Conservation (phyloP, 495 filamentous ascomycete genomes). For the Oidiodendron maius region DNA sequence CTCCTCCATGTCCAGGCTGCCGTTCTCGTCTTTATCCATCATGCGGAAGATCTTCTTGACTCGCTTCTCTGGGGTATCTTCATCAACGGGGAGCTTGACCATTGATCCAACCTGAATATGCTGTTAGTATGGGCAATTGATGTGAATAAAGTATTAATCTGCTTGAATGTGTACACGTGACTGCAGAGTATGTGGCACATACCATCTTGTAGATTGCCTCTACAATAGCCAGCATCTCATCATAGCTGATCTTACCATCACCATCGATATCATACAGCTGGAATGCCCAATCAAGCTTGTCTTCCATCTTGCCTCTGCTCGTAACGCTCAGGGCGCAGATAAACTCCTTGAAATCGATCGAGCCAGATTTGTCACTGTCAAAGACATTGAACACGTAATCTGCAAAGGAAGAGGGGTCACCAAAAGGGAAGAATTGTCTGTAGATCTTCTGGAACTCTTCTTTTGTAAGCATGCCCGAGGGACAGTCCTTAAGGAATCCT, state of each 20-base stretch:
- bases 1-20: constrained; percentile 76
- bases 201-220: constrained; percentile 99
- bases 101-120: constrained; percentile 98
- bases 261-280: constrained; percentile 99
- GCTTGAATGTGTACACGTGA: constrained; percentile 1
- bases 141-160: too few species aligned
- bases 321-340: constrained; percentile 98
- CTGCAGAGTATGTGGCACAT: constrained; percentile 16
- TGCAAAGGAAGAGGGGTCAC: constrained; percentile 92
- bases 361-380: constrained; percentile 92
- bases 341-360: constrained; percentile 99
- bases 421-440: constrained; percentile 98
- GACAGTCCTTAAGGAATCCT: constrained; percentile 99
- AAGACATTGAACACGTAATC: constrained; percentile 99
- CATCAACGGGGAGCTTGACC: constrained; percentile 97
- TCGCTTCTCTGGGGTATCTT: constrained; percentile 97
- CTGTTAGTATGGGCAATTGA: too few species aligned
- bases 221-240: constrained; percentile 97
- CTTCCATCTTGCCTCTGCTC: constrained; percentile 95
- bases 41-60: constrained; percentile 97
- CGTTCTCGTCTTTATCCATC: constrained; percentile 99
- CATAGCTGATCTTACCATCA: constrained; percentile 97
- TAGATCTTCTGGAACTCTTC: constrained; percentile 99
- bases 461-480: constrained; percentile 91
- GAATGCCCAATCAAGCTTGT: constrained; percentile 99